Evolutionary conservation across 768 basidiomycete genomes (phyloP).

Genomic region (Leccinum pellstonianum): DNA sequence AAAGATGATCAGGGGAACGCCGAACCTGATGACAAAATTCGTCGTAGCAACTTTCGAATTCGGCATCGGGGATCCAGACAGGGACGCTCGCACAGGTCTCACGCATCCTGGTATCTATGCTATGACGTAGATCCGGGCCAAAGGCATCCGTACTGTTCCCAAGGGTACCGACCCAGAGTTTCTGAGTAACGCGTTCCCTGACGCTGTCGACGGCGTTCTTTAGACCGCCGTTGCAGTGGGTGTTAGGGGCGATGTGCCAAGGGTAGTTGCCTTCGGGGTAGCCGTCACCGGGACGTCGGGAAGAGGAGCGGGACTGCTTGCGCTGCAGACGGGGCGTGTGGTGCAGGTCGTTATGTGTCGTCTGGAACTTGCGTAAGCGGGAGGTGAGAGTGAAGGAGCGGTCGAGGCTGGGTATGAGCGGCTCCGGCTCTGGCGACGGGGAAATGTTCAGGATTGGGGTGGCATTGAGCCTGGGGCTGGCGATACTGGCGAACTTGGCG

Average conservation of each 20-base stretch:
- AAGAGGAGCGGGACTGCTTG: constrained; percentile 52
- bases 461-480: constrained; percentile 22
- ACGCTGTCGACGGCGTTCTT: constrained; percentile 80
- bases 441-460: constrained; percentile 7
- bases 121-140: constrained; percentile 50
- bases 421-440: neutral
- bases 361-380: constrained; percentile 47
- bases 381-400: constrained; percentile 26
- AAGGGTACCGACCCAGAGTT: constrained; percentile 70
- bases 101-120: constrained; percentile 52
- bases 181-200: constrained; percentile 47
- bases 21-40: constrained; percentile 82
- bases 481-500: constrained; percentile 43
- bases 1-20: constrained; percentile 4
- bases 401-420: constrained; percentile 18
- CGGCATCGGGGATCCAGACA: constrained; percentile 81
- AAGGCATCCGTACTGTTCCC: constrained; percentile 70
- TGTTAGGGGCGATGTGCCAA: constrained; percentile 57
- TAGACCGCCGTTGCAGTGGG: constrained; percentile 79
- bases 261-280: constrained; percentile 32
- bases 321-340: constrained; percentile 44
- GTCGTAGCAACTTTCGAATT: constrained; percentile 79
- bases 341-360: constrained; percentile 45
- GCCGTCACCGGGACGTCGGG: constrained; percentile 39
- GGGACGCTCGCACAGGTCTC: constrained; percentile 45